A percentile compares a stretch with the other conserved stretches of the same genome.
phyloP scores from a whole-genome alignment of 202 grass and related monocot genomes.

The Brachypodium distachyon region DNA sequence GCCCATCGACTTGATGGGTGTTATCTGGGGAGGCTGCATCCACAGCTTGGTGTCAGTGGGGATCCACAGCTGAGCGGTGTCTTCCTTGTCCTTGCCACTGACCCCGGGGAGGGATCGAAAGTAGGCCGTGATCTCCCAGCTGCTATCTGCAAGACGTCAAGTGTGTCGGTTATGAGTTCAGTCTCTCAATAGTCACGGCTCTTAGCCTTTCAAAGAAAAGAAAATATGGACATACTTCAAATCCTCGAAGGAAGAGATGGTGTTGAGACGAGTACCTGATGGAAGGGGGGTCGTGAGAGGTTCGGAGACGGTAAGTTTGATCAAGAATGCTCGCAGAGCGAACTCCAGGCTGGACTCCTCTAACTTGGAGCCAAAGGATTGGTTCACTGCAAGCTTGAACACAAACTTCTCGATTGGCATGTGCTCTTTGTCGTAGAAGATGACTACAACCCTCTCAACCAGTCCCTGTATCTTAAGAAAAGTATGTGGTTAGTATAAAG shows the following conservation, averaged over 20 bases:
- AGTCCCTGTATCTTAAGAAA: constrained; percentile 43
- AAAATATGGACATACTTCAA: neutral
- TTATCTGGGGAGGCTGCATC: constrained; percentile 72
- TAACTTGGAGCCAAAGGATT: constrained; percentile 54
- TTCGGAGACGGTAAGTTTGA: constrained; percentile 66
- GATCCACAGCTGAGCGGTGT: constrained; percentile 48
- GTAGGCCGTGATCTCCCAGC: constrained; percentile 83
- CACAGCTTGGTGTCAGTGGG: constrained; percentile 77
- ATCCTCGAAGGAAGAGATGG: neutral
- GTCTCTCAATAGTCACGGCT: neutral
- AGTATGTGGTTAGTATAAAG: neutral
- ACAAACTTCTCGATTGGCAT: constrained; percentile 83
- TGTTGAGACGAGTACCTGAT: constrained; percentile 36
- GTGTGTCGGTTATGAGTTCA: neutral
- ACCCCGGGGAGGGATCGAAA: constrained; percentile 50
- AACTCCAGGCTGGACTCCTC: constrained; percentile 65
- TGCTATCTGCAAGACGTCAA: constrained; percentile 45
- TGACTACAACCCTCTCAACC: constrained; percentile 65
- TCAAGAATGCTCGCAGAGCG: constrained; percentile 79
- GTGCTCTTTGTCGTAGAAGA: constrained; percentile 71
- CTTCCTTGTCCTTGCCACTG: neutral
- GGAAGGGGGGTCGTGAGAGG: constrained; percentile 48
- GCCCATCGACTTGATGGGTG: constrained; percentile 82
- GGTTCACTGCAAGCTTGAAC: constrained; percentile 67
- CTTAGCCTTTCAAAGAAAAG: neutral